A percentile compares a stretch with the other conserved stretches of the same genome.
Evolutionary conservation across 352 stramenopile genomes (phyloP).

Genomic region (Pythium dissimile): DNA sequence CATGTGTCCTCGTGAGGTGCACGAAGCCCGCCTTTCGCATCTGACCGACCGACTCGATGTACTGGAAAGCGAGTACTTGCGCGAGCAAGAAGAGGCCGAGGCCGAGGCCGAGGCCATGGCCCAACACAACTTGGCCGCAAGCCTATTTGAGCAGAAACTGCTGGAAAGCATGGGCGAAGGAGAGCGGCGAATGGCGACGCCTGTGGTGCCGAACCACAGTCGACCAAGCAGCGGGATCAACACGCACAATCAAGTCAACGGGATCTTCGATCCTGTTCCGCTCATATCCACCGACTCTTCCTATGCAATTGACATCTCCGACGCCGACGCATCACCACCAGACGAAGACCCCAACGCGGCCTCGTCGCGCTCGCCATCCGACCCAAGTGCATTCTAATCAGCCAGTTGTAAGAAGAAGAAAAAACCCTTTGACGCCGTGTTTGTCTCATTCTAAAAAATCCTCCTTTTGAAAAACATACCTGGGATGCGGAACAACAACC

Average conservation of each 20-base stretch:
- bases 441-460: no score
- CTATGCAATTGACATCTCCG: constrained; percentile 49
- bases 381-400: no score
- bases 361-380: neutral
- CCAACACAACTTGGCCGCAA: constrained; percentile 6
- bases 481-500: neutral
- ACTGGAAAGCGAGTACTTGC: constrained; percentile 32
- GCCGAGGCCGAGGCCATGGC: constrained; percentile 25
- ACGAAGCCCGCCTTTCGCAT: constrained; percentile 41
- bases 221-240: neutral
- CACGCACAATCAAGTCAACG: neutral
- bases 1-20: constrained; percentile 44
- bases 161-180: constrained; percentile 27
- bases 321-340: neutral
- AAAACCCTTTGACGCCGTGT: no score
- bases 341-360: neutral
- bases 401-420: neutral
- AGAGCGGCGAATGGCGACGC: neutral
- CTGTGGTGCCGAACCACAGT: neutral
- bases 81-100: constrained; percentile 29
- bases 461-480: constrained; percentile 13
- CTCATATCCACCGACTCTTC: constrained; percentile 48
- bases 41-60: constrained; percentile 38
- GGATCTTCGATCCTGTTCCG: constrained; percentile 12
- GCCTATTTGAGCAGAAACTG: constrained; percentile 30